Base-by-base conservation (phyloP, 2,329 filamentous ascomycete genomes). In the Trichophaea hybrida region DNA sequence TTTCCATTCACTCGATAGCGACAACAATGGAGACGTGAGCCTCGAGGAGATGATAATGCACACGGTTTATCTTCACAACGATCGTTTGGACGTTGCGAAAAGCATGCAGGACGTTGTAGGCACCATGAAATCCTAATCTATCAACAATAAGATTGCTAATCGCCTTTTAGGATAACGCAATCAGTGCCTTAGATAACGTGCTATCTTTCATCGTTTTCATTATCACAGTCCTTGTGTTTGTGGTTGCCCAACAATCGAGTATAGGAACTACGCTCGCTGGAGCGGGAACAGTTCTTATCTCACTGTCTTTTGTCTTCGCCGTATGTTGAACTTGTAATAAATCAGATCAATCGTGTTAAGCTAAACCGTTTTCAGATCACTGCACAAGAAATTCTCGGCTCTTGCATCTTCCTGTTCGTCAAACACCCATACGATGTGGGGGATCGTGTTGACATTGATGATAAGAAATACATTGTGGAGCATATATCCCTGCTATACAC, bases 331-430 rank as follows among this genome's bases (percentile, higher is more conserved):
- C 24, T 3, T 24, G 24, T 24, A 24, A 24, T 3, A 1, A 24
- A 3, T 24, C 24, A 24, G 24, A 24, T 24, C 24, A 24, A 1
- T n/a, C n/a, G n/a, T n/a, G n/a, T 24, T 24, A 24, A 24, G 24
- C 24, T 24, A 24, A 24, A 24, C 24, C 24, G 24, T 24, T 24
- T 24, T 24, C 24, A 24, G 50, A 85, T 85, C 59, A 96, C 90
- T 1, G 84, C 85, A 2, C 90, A 96, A 73, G 93, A 98, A 73
- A 86, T 98, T 64, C 80, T 98, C n/a, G 91, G 91, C 69, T 96
- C 90, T 40, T 97, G 91, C 75, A 95, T 98, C 69, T 98, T 98
- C 76, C 76, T 98, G 1, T 98, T 98, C 69, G 88, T 97, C 76
- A 98, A 98, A 76, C 13, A 4, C 32, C 35, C 31, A 31, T 37